These are phyloP conservation scores for Pholiota adiposa DNA, from an alignment of 1,284 basidiomycete species.

Conservation along the genomic window DNA sequence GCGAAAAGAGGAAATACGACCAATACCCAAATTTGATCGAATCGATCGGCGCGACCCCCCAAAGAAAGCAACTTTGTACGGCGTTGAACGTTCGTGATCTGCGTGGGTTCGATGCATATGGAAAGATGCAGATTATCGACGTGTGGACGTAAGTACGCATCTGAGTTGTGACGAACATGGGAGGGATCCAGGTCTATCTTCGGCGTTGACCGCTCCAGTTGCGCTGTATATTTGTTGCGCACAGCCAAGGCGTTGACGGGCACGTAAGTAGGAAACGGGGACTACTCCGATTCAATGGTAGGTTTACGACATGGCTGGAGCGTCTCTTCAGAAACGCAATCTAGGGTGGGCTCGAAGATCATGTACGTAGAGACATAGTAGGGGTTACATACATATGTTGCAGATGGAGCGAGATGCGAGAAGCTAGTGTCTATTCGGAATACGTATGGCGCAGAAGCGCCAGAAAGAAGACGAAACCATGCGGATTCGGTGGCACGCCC, in stretches of 20 bases:
- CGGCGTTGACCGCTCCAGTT: not conserved
- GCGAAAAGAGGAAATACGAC: not conserved
- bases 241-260: not conserved
- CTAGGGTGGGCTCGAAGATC: not conserved
- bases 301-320: not conserved
- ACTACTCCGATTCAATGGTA: not conserved
- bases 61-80: not conserved
- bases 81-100: not conserved
- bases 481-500: conserved; percentile 6
- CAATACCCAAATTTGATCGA: not conserved
- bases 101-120: not conserved
- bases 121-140: not conserved
- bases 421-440: not conserved
- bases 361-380: not conserved
- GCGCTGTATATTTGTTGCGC: not conserved
- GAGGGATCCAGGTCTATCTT: not conserved
- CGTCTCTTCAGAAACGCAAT: not conserved
- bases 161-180: not conserved
- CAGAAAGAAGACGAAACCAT: conserved; percentile 15
- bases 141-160: not conserved
- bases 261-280: not conserved
- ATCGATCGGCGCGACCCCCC: not conserved
- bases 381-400: not conserved
- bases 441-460: conserved; percentile 20
- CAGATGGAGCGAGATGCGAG: not conserved